Evolutionary conservation across 2,329 filamentous ascomycete genomes (phyloP).

Genomic region (Fusarium guadeloupense): DNA sequence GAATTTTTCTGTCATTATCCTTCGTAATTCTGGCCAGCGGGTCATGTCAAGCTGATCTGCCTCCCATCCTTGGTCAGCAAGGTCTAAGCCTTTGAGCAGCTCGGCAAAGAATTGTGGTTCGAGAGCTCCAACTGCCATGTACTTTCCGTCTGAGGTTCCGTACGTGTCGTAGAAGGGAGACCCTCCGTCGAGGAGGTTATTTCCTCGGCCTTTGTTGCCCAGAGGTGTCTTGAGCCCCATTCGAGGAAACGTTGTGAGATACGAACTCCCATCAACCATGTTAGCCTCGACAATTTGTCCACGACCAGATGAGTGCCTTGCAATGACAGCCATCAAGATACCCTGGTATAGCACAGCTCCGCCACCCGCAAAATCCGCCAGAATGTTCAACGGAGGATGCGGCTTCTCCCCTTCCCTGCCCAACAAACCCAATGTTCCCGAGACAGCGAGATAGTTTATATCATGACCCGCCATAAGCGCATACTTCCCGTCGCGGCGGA

Average conservation of each 20-base stretch:
- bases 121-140: slow-evolving; percentile 88
- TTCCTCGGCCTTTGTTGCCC: slow-evolving; percentile 72
- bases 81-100: slow-evolving; percentile 72
- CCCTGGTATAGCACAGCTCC: slow-evolving; percentile 85
- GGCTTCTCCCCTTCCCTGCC: slow-evolving; percentile 76
- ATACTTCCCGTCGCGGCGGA: slow-evolving; percentile 87
- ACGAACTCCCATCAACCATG: slow-evolving; percentile 91
- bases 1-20: slow-evolving; percentile 71
- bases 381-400: slow-evolving; percentile 81
- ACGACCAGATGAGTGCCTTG: slow-evolving; percentile 68
- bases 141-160: slow-evolving; percentile 79
- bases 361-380: slow-evolving; percentile 92
- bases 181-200: slow-evolving; percentile 84
- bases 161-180: slow-evolving; percentile 92
- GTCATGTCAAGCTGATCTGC: slow-evolving; percentile 65
- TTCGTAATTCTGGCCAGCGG: slow-evolving; percentile 74
- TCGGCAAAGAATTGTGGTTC: slow-evolving; percentile 85
- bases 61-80: slow-evolving; percentile 63
- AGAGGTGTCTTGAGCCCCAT: slow-evolving; percentile 69
- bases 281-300: slow-evolving; percentile 95
- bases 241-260: slow-evolving; percentile 81
- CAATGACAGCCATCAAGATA: slow-evolving; percentile 80
- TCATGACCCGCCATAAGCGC: slow-evolving; percentile 91
- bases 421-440: slow-evolving; percentile 79
- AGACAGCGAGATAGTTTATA: slow-evolving; percentile 94